Evolutionary conservation across 306 rosid species (phyloP).

Genomic region (Senna siamea): DNA sequence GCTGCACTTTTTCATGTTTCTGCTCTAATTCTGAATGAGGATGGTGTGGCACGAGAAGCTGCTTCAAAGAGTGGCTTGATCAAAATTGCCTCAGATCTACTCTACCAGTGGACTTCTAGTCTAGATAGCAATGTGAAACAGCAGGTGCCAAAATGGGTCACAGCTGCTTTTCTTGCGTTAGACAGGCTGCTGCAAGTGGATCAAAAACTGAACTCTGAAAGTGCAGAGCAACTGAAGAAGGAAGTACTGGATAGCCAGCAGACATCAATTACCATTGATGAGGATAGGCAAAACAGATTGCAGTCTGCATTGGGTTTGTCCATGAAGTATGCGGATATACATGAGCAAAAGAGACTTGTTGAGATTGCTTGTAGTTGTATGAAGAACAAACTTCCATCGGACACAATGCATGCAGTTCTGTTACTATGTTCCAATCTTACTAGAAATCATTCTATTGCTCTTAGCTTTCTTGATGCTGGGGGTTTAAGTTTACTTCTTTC

Average conservation of each 20-base stretch:
- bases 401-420: constrained; percentile 93
- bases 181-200: constrained; percentile 95
- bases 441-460: constrained; percentile 82
- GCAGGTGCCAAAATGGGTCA: constrained; percentile 91
- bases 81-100: constrained; percentile 78
- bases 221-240: constrained; percentile 81
- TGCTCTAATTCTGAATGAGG: constrained; percentile 92
- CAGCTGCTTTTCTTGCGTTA: constrained; percentile 89
- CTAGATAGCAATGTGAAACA: constrained; percentile 52
- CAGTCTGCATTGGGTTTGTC: constrained; percentile 80
- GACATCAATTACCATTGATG: constrained; percentile 75
- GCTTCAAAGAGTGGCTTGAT: constrained; percentile 80
- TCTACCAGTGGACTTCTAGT: constrained; percentile 80
- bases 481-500: constrained; percentile 86
- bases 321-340: constrained; percentile 64
- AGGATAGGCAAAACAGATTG: constrained; percentile 79
- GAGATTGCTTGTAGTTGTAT: constrained; percentile 93
- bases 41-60: constrained; percentile 78
- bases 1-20: constrained; percentile 94
- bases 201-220: constrained; percentile 81
- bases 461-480: constrained; percentile 85
- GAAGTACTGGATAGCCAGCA: constrained; percentile 59
- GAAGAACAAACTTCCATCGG: constrained; percentile 85
- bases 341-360: constrained; percentile 86
- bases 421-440: constrained; percentile 96